Evolutionary conservation across 2,329 filamentous ascomycete species (phyloP), one percentile per base, ranked within the genome.

Genomic region (Pseudocercospora vitis): DNA sequence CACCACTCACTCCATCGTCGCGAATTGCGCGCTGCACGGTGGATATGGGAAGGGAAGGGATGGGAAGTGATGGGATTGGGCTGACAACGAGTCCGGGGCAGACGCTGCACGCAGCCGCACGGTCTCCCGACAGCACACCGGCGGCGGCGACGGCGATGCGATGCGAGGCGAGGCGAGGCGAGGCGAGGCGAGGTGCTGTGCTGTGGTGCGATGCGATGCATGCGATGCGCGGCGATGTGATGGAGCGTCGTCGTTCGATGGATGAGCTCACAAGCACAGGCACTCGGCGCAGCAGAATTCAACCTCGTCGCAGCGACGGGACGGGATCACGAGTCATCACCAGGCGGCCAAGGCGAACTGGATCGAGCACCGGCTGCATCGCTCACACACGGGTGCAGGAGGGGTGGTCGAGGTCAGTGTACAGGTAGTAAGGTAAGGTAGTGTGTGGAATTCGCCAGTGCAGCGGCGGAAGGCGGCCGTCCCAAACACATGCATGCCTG

Each of bases 1-100:
- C n/a, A n/a, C n/a, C n/a, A 33, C 29, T 55, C 52, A 58, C 51
- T 42, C 44, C 58, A 53, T 61, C 57, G 59, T 61, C 57, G 59
- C 57, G 58, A 60, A n/a, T n/a, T n/a, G n/a, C n/a, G n/a, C n/a
- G n/a, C n/a, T n/a, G n/a, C n/a, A n/a, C n/a, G n/a, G n/a, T n/a
- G n/a, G n/a, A n/a, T n/a, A n/a, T n/a, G n/a, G n/a, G n/a, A n/a
- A n/a, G n/a, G n/a, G n/a, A n/a, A n/a, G n/a, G n/a, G n/a, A n/a
- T n/a, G n/a, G n/a, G n/a, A n/a, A n/a, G n/a, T n/a, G n/a, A n/a
- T n/a, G n/a, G n/a, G n/a, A n/a, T 56, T 54, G 54, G 59, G 50
- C 49, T 40, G 42, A 48, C 48, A 35, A 52, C 19, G 37, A 23
- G 37, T 26, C 31, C 37, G 37, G 37, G 37, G n/a, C 35, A 19